phyloP scores from a whole-genome alignment of 345 rosid species.

The Excoecaria agallocha region DNA sequence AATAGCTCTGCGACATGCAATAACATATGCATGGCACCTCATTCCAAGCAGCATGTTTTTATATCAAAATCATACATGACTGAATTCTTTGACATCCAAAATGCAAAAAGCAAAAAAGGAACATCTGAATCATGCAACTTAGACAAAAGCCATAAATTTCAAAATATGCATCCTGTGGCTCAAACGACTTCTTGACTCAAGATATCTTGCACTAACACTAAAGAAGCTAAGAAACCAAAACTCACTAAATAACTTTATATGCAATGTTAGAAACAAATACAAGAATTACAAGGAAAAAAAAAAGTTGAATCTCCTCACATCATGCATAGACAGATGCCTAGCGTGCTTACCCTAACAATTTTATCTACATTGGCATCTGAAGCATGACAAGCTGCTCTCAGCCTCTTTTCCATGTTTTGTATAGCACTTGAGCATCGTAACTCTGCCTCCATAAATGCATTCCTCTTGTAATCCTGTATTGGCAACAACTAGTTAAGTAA shows the following conservation, averaged over 20 bases:
- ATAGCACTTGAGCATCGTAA: conserved; percentile 61
- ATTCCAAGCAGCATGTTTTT: neutral
- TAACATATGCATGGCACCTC: neutral
- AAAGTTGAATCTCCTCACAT: neutral
- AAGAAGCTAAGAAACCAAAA: neutral
- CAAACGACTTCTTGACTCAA: neutral
- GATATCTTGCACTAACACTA: neutral
- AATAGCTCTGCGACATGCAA: neutral
- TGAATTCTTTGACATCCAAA: neutral
- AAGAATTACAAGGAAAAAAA: too few species aligned
- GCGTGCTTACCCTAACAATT: conserved; percentile 61
- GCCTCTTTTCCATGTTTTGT: conserved; percentile 86
- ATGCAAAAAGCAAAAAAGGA: neutral
- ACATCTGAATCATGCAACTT: neutral
- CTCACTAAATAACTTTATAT: neutral
- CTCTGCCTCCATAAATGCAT: conserved; percentile 89
- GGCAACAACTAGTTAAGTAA: neutral
- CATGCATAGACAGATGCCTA: neutral
- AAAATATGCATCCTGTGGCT: too few species aligned
- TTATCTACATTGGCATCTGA: conserved; percentile 73
- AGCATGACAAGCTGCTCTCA: conserved; percentile 91
- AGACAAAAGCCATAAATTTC: neutral
- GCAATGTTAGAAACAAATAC: neutral
- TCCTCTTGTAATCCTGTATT: conserved; percentile 77
- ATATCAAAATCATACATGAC: neutral